Evolutionary conservation across 768 basidiomycete genomes (phyloP), one percentile per base, ranked within the genome.

Genomic region (Leccinum variicolor): DNA sequence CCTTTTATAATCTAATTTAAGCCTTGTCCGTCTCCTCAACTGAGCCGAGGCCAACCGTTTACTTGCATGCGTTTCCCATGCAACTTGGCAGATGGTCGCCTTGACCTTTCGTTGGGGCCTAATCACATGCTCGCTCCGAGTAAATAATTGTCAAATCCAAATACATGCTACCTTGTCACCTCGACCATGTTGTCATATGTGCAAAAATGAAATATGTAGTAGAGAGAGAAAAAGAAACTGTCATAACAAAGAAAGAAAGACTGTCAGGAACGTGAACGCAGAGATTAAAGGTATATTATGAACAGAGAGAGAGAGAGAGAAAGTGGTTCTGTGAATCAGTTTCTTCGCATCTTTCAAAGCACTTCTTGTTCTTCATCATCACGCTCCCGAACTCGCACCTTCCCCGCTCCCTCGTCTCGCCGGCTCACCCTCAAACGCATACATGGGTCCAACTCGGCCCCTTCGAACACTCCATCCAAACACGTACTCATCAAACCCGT

Each of bases 101-200:
- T 10, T 29, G 28, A 29, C 10, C 28, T 29, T 29, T 29, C 10
- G 28, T 10, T 29, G 10, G 28, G 28, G 28, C 28, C 28, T 10
- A 29, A 29, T 29, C 28, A 29, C 9, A 29, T 29, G 28, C 28
- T 29, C 28, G 29, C 11, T 31, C 29, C 29, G 29, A 45, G 56
- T 59, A 60, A 65, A 67, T 65, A 67, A 45, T 31, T 28, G 56
- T 47, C 48, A 61, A 56, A 66, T 66, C 26, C 62, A 50, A 34
- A 57, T 56, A 61, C 33, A 61, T 64, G 61, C 45, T 46, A 11
- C 19, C 26, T 55, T 17, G 54, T 54, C 26, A 26, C 25, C n/a
- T 41, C 26, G 57, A 59, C n/a, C 41, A 59, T 58, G 57, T 26
- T 52, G 21, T 60, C 43, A 21, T 36, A 41, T n/a, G 34, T 58